Evolutionary conservation across 2,329 filamentous ascomycete genomes (phyloP), one percentile per base, ranked within the genome.

Genomic region (Apiospora malaysiana): DNA sequence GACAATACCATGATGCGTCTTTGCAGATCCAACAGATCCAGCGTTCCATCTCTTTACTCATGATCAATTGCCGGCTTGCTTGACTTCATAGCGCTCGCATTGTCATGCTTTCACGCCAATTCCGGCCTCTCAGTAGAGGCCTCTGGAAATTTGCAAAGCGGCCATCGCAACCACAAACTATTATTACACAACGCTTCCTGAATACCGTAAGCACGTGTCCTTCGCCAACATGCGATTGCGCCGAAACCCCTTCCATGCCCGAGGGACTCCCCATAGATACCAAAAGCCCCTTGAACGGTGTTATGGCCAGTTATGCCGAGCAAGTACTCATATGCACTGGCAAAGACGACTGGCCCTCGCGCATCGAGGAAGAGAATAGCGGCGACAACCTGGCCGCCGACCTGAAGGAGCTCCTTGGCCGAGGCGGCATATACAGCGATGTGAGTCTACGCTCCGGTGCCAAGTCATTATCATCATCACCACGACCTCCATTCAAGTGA

Each of bases 291-390:
- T 84, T 98, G 59, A 91, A 93, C 78, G 93, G 93, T 16, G 92
- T 92, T 7, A 95, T 97, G 82, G 86, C 92, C 1, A 85, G 87
- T 0, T 97, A 97, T 79, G 86, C 90, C 0, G 92, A 97, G 81
- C 94, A 98, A 76, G 88, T 98, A 4, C 82, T 98, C 12, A 86
- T 98, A 18, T 95, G 92, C 73, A 97, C 94, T 0, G 94, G 94
- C 5, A 89, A 90, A 72, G 83, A 87, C 42, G 93, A 97, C 82
- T 98, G 95, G 95, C 85, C 87, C 40, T 95, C 92, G 77, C 89
- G 89, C 71, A 97, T 98, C 73, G 94, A 97, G 79, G 91, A 97
- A 65, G 94, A 97, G 72, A 89, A 91, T 75, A 87, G 82, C 77
- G 89, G 84, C 21, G 87, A 90, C 74, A 91, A 91, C 75, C 80